A percentile compares a stretch with the other conserved stretches of the same genome.
These are phyloP conservation scores for Vitis hybrid DNA, from an alignment of 177 flowering plant species.

Conservation along the genomic window DNA sequence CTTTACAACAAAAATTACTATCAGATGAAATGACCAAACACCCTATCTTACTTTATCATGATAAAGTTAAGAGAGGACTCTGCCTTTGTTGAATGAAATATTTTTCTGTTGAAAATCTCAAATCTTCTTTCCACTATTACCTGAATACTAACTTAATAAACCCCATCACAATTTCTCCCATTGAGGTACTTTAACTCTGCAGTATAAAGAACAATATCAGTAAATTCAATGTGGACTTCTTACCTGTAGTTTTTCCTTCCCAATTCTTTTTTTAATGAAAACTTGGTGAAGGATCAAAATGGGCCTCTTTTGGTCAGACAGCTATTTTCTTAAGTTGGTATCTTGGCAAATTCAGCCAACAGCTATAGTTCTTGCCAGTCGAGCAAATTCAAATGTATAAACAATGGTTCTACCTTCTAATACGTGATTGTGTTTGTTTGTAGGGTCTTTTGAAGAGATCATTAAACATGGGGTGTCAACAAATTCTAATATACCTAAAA, in stretches of 20 bases:
- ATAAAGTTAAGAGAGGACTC: conserved; percentile 21
- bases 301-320: conserved; percentile 20
- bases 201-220: background rate
- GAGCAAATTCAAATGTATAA: background rate
- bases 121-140: conserved; percentile 10
- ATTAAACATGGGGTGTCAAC: too few species aligned
- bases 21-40: conserved; percentile 26
- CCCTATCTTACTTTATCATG: conserved; percentile 20
- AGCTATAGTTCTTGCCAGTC: background rate
- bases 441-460: too few species aligned
- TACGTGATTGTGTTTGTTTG: too few species aligned
- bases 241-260: background rate
- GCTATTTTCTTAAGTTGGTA: conserved; percentile 32
- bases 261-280: background rate
- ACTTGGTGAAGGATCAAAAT: conserved; percentile 10
- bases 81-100: conserved; percentile 18
- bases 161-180: background rate
- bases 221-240: background rate
- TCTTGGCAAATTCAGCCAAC: conserved; percentile 33
- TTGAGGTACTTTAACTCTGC: too few species aligned
- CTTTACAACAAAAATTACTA: conserved; percentile 19
- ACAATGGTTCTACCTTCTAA: background rate
- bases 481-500: too few species aligned
- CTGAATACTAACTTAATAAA: conserved; percentile 13
- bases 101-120: background rate